phyloP scores from a whole-genome alignment of 352 stramenopile species.

The Globisporangium viniferum region DNA sequence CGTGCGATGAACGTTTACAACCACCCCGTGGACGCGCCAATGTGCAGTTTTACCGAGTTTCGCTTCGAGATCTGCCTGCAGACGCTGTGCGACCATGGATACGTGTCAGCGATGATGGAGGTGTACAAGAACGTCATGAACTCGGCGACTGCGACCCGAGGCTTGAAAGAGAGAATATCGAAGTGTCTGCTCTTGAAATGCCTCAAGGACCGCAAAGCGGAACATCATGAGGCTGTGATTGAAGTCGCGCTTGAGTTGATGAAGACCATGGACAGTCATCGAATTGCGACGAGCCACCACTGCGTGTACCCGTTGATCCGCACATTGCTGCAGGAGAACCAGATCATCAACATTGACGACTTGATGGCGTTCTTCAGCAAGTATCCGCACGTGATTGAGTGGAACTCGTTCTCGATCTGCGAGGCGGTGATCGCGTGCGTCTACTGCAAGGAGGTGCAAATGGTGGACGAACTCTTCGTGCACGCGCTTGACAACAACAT shows the following conservation, averaged over 20 bases:
- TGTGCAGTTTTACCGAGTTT: conserved; percentile 51
- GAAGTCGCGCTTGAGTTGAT: conserved; percentile 30
- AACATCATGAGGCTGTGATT: conserved; percentile 23
- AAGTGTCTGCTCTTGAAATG: conserved; percentile 59
- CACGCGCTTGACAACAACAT: conserved; percentile 61
- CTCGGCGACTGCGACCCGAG: conserved; percentile 29
- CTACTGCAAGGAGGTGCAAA: conserved; percentile 35
- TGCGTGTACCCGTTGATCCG: conserved; percentile 44
- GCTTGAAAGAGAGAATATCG: conserved; percentile 53
- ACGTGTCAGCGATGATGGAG: conserved; percentile 47
- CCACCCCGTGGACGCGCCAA: conserved; percentile 30
- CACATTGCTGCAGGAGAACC: conserved; percentile 30
- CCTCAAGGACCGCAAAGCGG: conserved; percentile 34
- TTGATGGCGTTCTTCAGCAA: conserved; percentile 46
- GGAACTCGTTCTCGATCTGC: conserved; percentile 63
- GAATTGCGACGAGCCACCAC: conserved; percentile 46
- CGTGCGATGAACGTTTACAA: conserved; percentile 67
- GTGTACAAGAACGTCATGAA: conserved; percentile 52
- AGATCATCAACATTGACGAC: conserved; percentile 28
- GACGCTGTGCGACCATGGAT: conserved; percentile 41
- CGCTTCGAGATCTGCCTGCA: conserved; percentile 70
- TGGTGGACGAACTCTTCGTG: conserved; percentile 62
- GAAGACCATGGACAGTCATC: conserved; percentile 56
- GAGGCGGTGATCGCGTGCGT: conserved; percentile 61
- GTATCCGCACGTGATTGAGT: conserved; percentile 49